Conservation (phyloP, 176 grass and related monocot species). For the Cymbopogon citratus region DNA sequence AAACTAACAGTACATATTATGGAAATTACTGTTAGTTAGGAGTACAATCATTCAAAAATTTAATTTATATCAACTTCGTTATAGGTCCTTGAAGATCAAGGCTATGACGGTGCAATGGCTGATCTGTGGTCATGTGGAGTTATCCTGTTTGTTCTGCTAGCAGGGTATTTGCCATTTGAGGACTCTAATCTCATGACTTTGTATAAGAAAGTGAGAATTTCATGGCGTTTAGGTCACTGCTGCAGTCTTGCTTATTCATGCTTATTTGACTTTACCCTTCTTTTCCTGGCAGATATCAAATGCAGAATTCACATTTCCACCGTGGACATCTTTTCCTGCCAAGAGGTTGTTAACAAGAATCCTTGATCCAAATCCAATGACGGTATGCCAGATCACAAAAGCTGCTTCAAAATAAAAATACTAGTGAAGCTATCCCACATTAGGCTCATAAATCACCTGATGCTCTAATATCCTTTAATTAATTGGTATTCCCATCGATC, state of each 20-base stretch:
- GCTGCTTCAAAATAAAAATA: conserved; percentile 11
- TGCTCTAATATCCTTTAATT: neutral
- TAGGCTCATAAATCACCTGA: neutral
- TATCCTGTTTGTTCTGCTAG: conserved; percentile 92
- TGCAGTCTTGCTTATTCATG: conserved; percentile 4
- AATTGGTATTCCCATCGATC: neutral
- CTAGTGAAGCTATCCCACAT: neutral
- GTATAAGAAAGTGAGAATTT: conserved; percentile 83
- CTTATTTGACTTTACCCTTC: conserved; percentile 12
- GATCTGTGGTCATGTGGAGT: conserved; percentile 99
- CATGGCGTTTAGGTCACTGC: neutral
- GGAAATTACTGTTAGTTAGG: neutral
- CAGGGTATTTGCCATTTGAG: conserved; percentile 99
- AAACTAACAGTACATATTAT: neutral
- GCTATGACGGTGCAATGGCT: conserved; percentile 92
- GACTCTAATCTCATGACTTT: conserved; percentile 89
- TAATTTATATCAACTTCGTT: neutral
- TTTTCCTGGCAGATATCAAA: conserved; percentile 56
- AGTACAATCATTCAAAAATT: neutral
- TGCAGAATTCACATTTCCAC: conserved; percentile 77
- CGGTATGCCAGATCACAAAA: conserved; percentile 45
- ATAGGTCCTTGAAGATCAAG: conserved; percentile 93
- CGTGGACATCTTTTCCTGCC: conserved; percentile 85
- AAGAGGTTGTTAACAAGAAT: conserved; percentile 94
- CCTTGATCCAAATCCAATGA: conserved; percentile 83